Conservation (phyloP, 371 early-diverging fungal species). For the Zopfochytrium polystomum region DNA sequence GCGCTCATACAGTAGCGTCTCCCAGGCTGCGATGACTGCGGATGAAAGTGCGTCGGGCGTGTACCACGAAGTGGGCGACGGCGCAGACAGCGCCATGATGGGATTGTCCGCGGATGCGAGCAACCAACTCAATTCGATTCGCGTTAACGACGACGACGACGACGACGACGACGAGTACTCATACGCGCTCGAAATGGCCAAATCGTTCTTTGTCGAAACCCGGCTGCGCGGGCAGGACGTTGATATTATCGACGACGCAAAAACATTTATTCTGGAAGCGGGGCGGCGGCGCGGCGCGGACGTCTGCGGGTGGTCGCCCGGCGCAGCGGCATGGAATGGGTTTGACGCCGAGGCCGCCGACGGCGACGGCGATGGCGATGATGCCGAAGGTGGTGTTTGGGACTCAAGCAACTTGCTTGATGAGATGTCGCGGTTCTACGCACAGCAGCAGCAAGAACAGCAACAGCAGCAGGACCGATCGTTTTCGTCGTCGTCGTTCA, state of each 20-base stretch:
- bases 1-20: too few relatives aligned
- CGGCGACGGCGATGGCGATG: too few relatives aligned
- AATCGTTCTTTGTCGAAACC: slow-evolving; percentile 13
- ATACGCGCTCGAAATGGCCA: slow-evolving; percentile 26
- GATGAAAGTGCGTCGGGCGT: too few relatives aligned
- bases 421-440: too few relatives aligned
- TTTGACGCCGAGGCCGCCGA: too few relatives aligned
- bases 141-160: slow-evolving; percentile 3
- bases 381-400: too few relatives aligned
- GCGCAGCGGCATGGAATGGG: not conserved
- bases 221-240: slow-evolving; percentile 16
- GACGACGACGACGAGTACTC: too few relatives aligned
- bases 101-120: not conserved
- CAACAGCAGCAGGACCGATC: too few relatives aligned
- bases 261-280: slow-evolving; percentile 16
- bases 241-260: slow-evolving; percentile 19
- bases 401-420: too few relatives aligned
- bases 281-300: not conserved
- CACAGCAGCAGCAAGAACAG: too few relatives aligned
- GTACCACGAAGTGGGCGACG: not conserved
- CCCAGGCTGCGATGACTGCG: too few relatives aligned
- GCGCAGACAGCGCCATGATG: not conserved
- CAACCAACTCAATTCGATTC: not conserved
- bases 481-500: too few relatives aligned
- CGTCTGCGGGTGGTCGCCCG: not conserved